These are phyloP conservation scores for Venturia nashicola DNA, from an alignment of 2,329 filamentous ascomycete genomes.

Conservation along the genomic window DNA sequence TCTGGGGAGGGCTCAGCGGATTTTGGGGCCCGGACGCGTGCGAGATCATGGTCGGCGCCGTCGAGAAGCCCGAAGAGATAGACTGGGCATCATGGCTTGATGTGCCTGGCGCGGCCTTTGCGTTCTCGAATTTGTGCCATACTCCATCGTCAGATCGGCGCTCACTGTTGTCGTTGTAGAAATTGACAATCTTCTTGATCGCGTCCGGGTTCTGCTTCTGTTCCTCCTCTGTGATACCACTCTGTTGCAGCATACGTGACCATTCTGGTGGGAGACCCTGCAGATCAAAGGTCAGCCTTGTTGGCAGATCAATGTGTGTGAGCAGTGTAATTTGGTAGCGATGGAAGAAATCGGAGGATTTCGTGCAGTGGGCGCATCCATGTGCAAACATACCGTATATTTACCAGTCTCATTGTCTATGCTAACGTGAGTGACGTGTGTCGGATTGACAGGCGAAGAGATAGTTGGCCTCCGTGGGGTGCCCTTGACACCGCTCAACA, in stretches of 20 bases:
- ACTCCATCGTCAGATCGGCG: slow-evolving; percentile 71
- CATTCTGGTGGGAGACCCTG: slow-evolving; percentile 94
- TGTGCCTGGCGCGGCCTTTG: slow-evolving; percentile 33
- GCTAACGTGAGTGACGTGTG: slow-evolving; percentile 95
- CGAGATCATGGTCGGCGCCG: slow-evolving; percentile 15
- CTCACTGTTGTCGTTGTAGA: slow-evolving; percentile 91
- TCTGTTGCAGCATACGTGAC: slow-evolving; percentile 91
- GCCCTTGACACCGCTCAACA: slow-evolving; percentile 54
- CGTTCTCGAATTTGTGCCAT: slow-evolving; percentile 93
- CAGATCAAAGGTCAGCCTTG: slow-evolving; percentile 7
- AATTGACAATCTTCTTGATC: slow-evolving; percentile 88
- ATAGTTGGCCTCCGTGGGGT: slow-evolving; percentile 87
- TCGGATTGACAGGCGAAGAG: slow-evolving; percentile 93
- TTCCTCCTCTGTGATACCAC: slow-evolving; percentile 91
- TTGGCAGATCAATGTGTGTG: not conserved
- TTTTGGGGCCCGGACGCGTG: slow-evolving; percentile 28
- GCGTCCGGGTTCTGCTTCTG: slow-evolving; percentile 92
- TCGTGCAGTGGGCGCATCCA: not conserved
- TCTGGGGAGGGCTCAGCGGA: slow-evolving; percentile 63
- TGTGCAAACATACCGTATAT: slow-evolving; percentile 60
- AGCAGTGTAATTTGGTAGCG: not conserved
- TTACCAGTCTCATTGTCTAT: slow-evolving; percentile 94
- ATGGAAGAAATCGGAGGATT: not conserved
- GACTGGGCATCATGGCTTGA: slow-evolving; percentile 30
- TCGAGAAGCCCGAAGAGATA: slow-evolving; percentile 13